phyloP scores from a whole-genome alignment of 2,329 filamentous ascomycete genomes.

The Colletotrichum trifolii region DNA sequence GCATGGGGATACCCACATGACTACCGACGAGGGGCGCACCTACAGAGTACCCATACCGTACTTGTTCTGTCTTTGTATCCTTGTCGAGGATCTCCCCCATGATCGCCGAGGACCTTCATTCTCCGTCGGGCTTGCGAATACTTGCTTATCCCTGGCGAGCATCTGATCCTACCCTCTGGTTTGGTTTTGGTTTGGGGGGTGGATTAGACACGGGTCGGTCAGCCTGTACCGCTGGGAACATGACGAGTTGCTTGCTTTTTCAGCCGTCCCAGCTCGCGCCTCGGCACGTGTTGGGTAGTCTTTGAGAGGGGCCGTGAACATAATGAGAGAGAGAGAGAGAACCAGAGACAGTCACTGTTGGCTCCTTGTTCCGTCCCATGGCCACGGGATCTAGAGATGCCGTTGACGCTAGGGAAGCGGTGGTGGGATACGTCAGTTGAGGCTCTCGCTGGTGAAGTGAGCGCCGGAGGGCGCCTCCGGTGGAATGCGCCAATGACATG shows the following conservation, averaged over 20 bases:
- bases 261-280: background rate
- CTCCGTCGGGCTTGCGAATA: background rate
- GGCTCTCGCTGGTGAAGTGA: too few relatives aligned
- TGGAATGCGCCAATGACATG: background rate
- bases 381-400: conserved; percentile 3
- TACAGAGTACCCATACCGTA: conserved; percentile 10
- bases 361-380: conserved; percentile 8
- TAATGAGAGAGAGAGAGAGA: conserved; percentile 4
- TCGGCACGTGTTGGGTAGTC: conserved; percentile 18
- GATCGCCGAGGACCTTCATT: background rate
- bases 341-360: conserved; percentile 2
- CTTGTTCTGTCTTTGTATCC: background rate
- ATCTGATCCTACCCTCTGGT: background rate
- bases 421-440: background rate
- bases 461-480: too few relatives aligned
- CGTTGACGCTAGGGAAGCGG: conserved; percentile 6
- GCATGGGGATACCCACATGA: background rate
- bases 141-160: conserved; percentile 23
- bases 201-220: too few relatives aligned
- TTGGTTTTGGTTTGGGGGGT: background rate
- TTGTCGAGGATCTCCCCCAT: background rate
- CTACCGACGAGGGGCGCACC: conserved; percentile 1
- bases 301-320: background rate
- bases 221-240: background rate
- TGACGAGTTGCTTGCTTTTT: conserved; percentile 20